Conservation (phyloP, 352 stramenopile genomes). For the Globisporangium lucens region DNA sequence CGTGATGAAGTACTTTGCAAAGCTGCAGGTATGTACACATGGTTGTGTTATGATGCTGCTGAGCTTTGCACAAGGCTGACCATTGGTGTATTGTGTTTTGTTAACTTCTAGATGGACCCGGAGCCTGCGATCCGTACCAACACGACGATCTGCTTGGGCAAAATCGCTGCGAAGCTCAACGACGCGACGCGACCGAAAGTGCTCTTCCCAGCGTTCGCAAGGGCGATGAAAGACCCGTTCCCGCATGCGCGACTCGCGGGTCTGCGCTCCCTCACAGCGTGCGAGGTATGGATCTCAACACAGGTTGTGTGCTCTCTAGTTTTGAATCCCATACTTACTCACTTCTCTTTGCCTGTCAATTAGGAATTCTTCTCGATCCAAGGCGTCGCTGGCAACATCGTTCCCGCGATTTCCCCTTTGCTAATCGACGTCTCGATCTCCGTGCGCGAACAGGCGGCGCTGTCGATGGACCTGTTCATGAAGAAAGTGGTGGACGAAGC, state of each 20-base stretch:
- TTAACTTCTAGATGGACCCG: slow-evolving; percentile 55
- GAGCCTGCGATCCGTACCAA: slow-evolving; percentile 92
- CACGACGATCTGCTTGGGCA: slow-evolving; percentile 91
- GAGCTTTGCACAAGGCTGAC: background rate
- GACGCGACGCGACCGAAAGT: slow-evolving; percentile 86
- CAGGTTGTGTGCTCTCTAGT: background rate
- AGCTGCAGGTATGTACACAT: slow-evolving; percentile 64
- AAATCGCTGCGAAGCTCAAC: slow-evolving; percentile 86
- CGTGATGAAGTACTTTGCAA: slow-evolving; percentile 92
- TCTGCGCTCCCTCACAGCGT: slow-evolving; percentile 75
- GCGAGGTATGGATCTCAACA: slow-evolving; percentile 24
- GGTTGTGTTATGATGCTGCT: background rate
- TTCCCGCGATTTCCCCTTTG: slow-evolving; percentile 73
- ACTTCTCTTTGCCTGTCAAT: background rate
- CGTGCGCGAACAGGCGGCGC: slow-evolving; percentile 72
- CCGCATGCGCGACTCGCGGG: slow-evolving; percentile 85
- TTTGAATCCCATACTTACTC: background rate
- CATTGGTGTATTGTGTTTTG: background rate
- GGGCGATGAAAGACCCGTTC: slow-evolving; percentile 84
- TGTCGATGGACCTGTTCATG: slow-evolving; percentile 78
- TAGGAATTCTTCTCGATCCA: slow-evolving; percentile 73
- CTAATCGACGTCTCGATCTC: slow-evolving; percentile 78
- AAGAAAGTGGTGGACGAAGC: slow-evolving; percentile 77
- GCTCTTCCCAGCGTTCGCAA: slow-evolving; percentile 84
- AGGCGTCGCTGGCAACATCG: slow-evolving; percentile 62